A percentile compares a stretch with the other conserved stretches of the same genome.
Conservation (phyloP, 306 rosid genomes). For the Trifolium subterraneum region DNA sequence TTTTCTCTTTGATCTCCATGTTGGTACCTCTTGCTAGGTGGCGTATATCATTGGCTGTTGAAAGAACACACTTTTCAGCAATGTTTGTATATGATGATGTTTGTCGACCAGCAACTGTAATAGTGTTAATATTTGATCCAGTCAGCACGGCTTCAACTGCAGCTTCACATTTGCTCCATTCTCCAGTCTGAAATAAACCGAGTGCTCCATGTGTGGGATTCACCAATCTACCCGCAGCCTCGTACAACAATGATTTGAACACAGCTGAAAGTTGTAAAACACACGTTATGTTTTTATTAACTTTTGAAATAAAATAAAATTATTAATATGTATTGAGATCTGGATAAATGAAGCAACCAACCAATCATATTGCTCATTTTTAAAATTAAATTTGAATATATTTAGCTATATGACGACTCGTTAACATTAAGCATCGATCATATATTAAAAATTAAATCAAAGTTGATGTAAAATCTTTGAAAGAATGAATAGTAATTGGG, state of each 20-base stretch:
- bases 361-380: not conserved
- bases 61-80: not conserved
- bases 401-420: not conserved
- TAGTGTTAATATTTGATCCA: slow-evolving; percentile 40
- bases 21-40: slow-evolving; percentile 46
- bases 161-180: slow-evolving; percentile 64
- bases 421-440: not conserved
- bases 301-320: too few species aligned
- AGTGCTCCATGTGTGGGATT: slow-evolving; percentile 69
- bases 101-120: not conserved
- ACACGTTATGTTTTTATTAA: too few species aligned
- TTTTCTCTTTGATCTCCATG: slow-evolving; percentile 18
- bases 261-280: slow-evolving; percentile 43
- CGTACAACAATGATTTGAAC: slow-evolving; percentile 68
- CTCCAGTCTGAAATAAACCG: slow-evolving; percentile 59
- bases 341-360: too few species aligned
- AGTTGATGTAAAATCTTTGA: not conserved
- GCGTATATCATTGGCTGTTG: slow-evolving; percentile 45
- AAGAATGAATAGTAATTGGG: not conserved
- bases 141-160: slow-evolving; percentile 64
- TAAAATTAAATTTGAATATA: not conserved
- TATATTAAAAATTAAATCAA: not conserved
- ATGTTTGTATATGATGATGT: not conserved
- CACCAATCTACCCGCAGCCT: slow-evolving; percentile 71
- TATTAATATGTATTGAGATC: too few species aligned